Base-by-base conservation (phyloP, 768 basidiomycete species). In the Naganishia antarctica region DNA sequence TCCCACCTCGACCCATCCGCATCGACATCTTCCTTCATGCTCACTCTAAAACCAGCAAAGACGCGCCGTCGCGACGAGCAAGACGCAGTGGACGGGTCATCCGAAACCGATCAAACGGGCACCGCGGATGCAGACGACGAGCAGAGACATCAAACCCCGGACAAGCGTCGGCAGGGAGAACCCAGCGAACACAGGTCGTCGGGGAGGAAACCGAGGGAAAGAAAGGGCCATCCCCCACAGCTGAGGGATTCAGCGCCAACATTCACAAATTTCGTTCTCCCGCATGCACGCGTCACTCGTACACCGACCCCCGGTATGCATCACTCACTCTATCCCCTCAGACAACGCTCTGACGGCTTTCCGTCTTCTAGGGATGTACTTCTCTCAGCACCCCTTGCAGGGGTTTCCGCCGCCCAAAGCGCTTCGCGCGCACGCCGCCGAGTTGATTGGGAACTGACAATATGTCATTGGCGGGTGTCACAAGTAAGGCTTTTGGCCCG, bases 401-500 rank as follows among this genome's bases (percentile, higher is more conserved):
- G 71, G 74, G 9, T 25, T 46, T 12, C 69, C 71, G 4, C 73
- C 73, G 0, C 66, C 66, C n/a, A 74, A 73, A 51, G 66, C 74
- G 1, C 57, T 92, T 80, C 84, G 91, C 4, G 88, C 90, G 2
- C 91, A 92, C 73, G 89, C 83, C 5, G 87, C 87, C 46, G 92
- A 88, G 0, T 79, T 93, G 49, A 86, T 92, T 21, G 91, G 93
- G 65, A 83, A 85, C 46, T 80, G 84, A 29, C 88, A 87, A 0
- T 97, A 91, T 90, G 71, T 93, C 29, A 87, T 93, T 70, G 91
- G 91, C 9, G 92, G 91, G 2, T 90, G 89, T 67, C 91, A 93
- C 67, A 88, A 88, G 65, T 84, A 83, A 70, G 86, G 84, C 16
- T 85, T 84, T 64, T 85, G 83, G 77, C 83, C 81, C 69, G 89